Conservation (phyloP, 2,329 filamentous ascomycete species). For the Sarocladium brachiariae region DNA sequence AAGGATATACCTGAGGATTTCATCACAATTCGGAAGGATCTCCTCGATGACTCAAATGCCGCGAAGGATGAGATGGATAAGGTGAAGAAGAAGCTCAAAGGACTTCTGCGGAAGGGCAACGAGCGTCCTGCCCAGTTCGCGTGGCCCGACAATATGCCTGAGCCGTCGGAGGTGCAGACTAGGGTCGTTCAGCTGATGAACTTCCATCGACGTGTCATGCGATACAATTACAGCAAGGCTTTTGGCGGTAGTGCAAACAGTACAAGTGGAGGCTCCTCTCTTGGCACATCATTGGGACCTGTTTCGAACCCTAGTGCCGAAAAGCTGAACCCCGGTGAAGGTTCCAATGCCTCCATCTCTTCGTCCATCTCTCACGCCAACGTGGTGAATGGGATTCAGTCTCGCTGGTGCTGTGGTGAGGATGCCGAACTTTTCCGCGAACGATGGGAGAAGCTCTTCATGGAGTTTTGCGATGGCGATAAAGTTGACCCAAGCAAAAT, state of each 20-base stretch:
- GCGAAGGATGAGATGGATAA: constrained; percentile 99
- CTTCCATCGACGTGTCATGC: constrained; percentile 92
- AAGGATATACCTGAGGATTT: constrained; percentile 81
- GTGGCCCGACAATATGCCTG: constrained; percentile 93
- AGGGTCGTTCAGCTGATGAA: constrained; percentile 96
- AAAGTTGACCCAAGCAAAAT: constrained; percentile 99
- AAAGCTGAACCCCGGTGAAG: constrained; percentile 32
- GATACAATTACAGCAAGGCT: constrained; percentile 82
- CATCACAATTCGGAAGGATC: constrained; percentile 86
- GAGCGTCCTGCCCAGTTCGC: constrained; percentile 92
- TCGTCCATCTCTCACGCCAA: constrained; percentile 54
- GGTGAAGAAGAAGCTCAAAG: constrained; percentile 98
- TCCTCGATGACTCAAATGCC: constrained; percentile 94
- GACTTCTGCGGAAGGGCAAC: constrained; percentile 82
- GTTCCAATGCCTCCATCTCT: constrained; percentile 35
- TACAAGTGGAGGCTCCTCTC: neutral
- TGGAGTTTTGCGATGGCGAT: constrained; percentile 91
- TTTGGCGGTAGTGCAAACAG: constrained; percentile 55
- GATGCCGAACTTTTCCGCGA: constrained; percentile 92
- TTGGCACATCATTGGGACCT: constrained; percentile 42
- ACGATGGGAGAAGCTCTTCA: constrained; percentile 96
- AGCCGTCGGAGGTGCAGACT: constrained; percentile 86
- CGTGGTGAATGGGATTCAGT: constrained; percentile 65
- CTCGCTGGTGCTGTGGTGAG: constrained; percentile 93
- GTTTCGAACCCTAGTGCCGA: constrained; percentile 46